Evolutionary conservation across 371 early-diverging fungal genomes (phyloP), one percentile per base, ranked within the genome.

Genomic region (Mortierella sp.): DNA sequence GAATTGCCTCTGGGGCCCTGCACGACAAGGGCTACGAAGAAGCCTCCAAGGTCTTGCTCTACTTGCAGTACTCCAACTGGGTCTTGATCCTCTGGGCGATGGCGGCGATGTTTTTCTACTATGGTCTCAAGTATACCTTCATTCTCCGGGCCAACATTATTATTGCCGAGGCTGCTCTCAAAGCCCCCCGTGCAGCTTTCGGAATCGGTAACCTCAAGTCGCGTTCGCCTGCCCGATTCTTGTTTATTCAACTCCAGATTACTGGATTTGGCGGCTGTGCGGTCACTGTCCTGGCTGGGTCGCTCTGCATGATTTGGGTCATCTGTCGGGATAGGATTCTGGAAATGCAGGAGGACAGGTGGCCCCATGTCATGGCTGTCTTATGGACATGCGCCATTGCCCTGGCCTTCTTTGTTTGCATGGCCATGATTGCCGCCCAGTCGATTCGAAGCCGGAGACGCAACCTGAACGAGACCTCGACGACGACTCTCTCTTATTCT

Each of bases 111-210:
- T 86, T 86, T 71, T 86, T 86, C 35, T 86, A 86, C 73, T 86
- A 86, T 77, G 87, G 87, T 10, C 82, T 86, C 65, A 86, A 86
- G 63, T 86, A 86, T 46, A 86, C 87, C 14, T 82, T 86, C 65
- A 86, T 86, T 58, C 80, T 86, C 21, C 87, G 82, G 4, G 87
- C 87, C 71, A 86, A 86, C 72, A 86, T 86, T 73, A 86, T 86
- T 68, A 80, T 86, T 56, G 87, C 87, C 5, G 87, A 86, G 63
- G 56, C 82, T 12, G 87, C 82, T 12, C 87, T 86, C 75, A 86
- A 80, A 46, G 87, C 87, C 0, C 87, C 87, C 1, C 49, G 80
- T 11, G 87, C 87, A 3, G 82, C 87, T 4, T 86, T 86, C 54
- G 87, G 87, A 4, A 82, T 86, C 51, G 82, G 82, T 24, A 86